A percentile compares a stretch with the other conserved stretches of the same genome.
phyloP scores from a whole-genome alignment of 805 yeast genomes.

The Lachancea sp. region DNA sequence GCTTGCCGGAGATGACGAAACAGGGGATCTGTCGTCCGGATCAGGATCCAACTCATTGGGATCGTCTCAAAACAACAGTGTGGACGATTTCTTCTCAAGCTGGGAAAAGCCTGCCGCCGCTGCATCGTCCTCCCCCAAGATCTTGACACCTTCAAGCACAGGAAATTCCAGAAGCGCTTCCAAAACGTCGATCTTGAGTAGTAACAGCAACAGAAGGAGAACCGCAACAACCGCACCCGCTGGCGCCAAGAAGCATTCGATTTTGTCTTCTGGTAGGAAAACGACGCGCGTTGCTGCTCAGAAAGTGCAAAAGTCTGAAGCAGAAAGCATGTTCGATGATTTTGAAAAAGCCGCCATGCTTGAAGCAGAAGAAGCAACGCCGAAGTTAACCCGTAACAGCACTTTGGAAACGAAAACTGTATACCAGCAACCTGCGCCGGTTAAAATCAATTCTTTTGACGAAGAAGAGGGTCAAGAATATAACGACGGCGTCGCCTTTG shows the following conservation, averaged over 20 bases:
- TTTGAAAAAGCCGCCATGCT: constrained; percentile 73
- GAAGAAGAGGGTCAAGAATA: constrained; percentile 10
- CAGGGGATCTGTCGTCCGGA: constrained; percentile 17
- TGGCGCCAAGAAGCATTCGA: constrained; percentile 37
- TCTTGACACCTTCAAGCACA: constrained; percentile 20
- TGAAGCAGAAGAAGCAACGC: constrained; percentile 57
- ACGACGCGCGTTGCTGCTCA: constrained; percentile 51
- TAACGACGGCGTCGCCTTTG: constrained; percentile 14
- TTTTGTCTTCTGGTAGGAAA: constrained; percentile 50
- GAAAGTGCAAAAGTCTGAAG: constrained; percentile 49
- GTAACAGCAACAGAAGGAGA: constrained; percentile 27
- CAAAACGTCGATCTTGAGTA: constrained; percentile 22
- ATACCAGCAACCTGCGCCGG: constrained; percentile 33
- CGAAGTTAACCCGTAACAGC: not conserved
- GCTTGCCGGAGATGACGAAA: constrained; percentile 30
- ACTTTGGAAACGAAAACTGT: constrained; percentile 1
- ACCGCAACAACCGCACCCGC: constrained; percentile 18
- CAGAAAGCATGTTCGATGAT: constrained; percentile 46
- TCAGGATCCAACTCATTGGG: constrained; percentile 26
- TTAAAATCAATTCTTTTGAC: constrained; percentile 32
- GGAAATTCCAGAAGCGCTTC: constrained; percentile 14
- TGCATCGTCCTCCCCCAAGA: constrained; percentile 23
- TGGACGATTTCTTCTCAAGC: constrained; percentile 84
- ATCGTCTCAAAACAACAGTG: constrained; percentile 38
- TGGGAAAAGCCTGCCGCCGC: constrained; percentile 77